Evolutionary conservation across 495 filamentous ascomycete genomes (phyloP), one percentile per base, ranked within the genome.

Genomic region (Daldinia bambusicola): DNA sequence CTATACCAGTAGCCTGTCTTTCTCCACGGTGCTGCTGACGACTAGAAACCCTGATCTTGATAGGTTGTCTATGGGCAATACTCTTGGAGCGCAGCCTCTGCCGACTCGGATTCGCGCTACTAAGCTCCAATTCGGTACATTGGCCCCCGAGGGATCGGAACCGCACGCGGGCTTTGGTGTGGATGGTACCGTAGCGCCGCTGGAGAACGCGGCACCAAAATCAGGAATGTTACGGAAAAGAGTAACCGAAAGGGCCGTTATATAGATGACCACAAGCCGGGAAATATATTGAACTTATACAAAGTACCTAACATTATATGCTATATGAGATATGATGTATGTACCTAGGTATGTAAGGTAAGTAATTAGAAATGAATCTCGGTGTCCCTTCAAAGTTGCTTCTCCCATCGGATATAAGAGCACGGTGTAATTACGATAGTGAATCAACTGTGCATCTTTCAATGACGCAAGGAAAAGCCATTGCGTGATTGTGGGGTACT

Each of bases 11-110:
- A 67, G 63, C 63, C 53, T 38, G 51, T n/a, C 37, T 5, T 67
- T 71, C 56, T 71, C 69, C 8, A 55, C 63, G 34, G 52, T 71
- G 7, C 43, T 71, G 14, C 26, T 71, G 31, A 71, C 69, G 31
- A 71, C 69, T 26, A 61, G 69, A 30, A 71, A 71, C 52, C 22
- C 57, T 18, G 63, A 71, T 20, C 45, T 71, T 8, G 69, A 71
- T 20, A 53, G 14, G 32, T 20, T 71, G 18, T 57, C 63, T 3
- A n/a, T 14, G 13, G 55, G 45, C 2, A 31, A 55, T 30, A 43
- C 45, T 6, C 45, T 72, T 16, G 64, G 69, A n/a, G 32, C 31
- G 20, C 63, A 63, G 53, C 69, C 69, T 57, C 37, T 72, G 16
- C 40, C 51, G 12, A 12, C 37, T 12, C 31, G 18, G 22, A 55